Evolutionary conservation across 257 asterid genomes (phyloP), one percentile per base, ranked within the genome.

Genomic region (Coffea eugenioides): DNA sequence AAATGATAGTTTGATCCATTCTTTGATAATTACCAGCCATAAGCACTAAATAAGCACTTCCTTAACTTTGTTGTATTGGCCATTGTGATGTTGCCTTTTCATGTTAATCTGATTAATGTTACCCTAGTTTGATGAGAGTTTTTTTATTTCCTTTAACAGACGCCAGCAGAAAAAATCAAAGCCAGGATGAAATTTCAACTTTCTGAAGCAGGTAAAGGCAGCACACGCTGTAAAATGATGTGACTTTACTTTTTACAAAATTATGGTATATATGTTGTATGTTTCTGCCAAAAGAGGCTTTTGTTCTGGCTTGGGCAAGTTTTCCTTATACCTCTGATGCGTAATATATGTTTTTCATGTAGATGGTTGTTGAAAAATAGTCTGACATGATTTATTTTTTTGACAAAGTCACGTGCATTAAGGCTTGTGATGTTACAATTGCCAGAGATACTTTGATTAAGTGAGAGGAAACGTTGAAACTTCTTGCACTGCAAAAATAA

Each of bases 111-210:
- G 8, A 49, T 36, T 62, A 8, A 56, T 25, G 49, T 20, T 54
- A 36, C 71, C 36, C n/a, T 13, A n/a, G 43, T 48, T 59, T 83
- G 46, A 71, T 81, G 80, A 81, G 41, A 54, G 62, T 74, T 43
- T 25, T 86, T 69, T 70, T 82, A 80, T 79, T 48, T 52, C 34
- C 77, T 69, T 78, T 69, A 21, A 84, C 86, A 95, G 97, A 87
- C 92, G 70, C 92, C 97, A 78, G 95, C 98, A 77, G 96, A 92
- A 85, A 93, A 92, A 87, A 93, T 93, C 81, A 93, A 88, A 91
- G 99, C 98, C 85, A 93, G 90, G 90, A 93, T 91, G 99, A 90
- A 93, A 84, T 84, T 91, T 79, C 98, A 95, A 90, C 97, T 95
- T 85, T 88, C 93, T 65, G 87, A 85, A 90, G 92, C 98, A 79